Base-by-base conservation (phyloP, 352 stramenopile genomes). In the Phytopythium oedochilum region DNA sequence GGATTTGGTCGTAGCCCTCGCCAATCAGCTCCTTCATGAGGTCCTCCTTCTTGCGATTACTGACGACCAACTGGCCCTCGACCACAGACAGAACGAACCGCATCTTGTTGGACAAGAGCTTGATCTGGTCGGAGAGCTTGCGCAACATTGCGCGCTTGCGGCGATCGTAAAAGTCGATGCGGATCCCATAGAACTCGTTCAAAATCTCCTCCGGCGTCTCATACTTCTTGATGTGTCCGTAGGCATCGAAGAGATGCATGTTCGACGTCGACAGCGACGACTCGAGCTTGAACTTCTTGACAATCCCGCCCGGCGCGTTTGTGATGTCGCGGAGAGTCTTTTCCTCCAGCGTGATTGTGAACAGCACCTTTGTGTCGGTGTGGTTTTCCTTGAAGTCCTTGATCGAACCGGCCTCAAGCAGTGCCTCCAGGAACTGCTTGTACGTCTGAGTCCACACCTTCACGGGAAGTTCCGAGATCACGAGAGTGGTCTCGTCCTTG, bases 271-370 rank as follows among this genome's bases (percentile, higher is more conserved):
- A 96, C 34, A 99, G 73, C 15, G 83, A 93, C 10, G 83, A 89
- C 53, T 97, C 91, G 4, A 99, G 88, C 65, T 97, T 98, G 61
- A 99, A 98, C 57, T 91, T 91, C 71, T 98, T 98, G 48, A 98
- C 68, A 32, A 98, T 86, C 66, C 88, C 73, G 49, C 71, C 71
- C 44, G 70, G 70, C 31, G 70, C 75, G 55, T 81, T 83, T 54
- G 80, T 64, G 63, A 89, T 88, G 22, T 88, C 73, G 20, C 64
- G 71, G n/a, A 96, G 55, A 17, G 54, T 78, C 46, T 94, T 87
- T 1, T 73, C 69, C 6, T 85, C 85, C 46, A 97, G 60, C 6
- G 70, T 80, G 40, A 97, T 83, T 25, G 86, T 95, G 45, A 98
- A 98, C 38, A 97, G 66, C 31, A 97, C 89, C 22, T 82, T 90